phyloP scores from a whole-genome alignment of 768 basidiomycete species.

The Lentinula lateritia region DNA sequence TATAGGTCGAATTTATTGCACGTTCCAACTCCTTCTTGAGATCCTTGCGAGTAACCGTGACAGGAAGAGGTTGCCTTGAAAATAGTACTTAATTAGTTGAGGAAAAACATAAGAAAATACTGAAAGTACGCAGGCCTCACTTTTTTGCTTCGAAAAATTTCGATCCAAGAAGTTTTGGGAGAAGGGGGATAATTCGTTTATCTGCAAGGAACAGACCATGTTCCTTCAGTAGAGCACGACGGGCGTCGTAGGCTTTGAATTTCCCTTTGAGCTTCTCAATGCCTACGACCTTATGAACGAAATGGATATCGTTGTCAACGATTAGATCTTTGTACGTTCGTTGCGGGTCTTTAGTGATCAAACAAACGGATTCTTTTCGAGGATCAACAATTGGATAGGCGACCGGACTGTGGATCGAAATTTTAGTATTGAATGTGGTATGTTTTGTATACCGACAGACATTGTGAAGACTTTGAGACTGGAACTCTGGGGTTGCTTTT shows the following conservation, averaged over 20 bases:
- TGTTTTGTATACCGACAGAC: conserved; percentile 40
- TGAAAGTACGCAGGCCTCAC: conserved; percentile 36
- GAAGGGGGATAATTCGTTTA: conserved; percentile 79
- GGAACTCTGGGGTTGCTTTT: conserved; percentile 69
- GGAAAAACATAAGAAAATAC: not conserved
- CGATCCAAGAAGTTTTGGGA: conserved; percentile 82
- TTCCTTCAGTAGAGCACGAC: conserved; percentile 79
- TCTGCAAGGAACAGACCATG: conserved; percentile 93
- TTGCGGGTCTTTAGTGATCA: conserved; percentile 95
- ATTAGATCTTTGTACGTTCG: conserved; percentile 94
- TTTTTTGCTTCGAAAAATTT: conserved; percentile 96
- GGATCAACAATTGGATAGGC: conserved; percentile 82
- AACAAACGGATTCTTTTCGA: conserved; percentile 71
- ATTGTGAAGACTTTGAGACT: conserved; percentile 80
- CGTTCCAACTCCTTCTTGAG: conserved; percentile 90
- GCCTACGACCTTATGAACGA: conserved; percentile 88
- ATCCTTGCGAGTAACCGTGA: conserved; percentile 83
- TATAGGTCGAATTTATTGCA: conserved; percentile 90
- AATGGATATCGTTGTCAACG: conserved; percentile 71
- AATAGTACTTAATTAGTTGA: conserved; percentile 7
- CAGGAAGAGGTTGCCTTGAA: conserved; percentile 88
- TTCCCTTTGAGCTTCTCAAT: conserved; percentile 91
- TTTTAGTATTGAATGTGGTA: not conserved
- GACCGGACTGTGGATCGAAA: conserved; percentile 46
- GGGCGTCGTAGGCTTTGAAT: conserved; percentile 79